These are phyloP conservation scores for Paramecium pentaurelia DNA, from an alignment of 73 alveolate species.

Conservation along the genomic window DNA sequence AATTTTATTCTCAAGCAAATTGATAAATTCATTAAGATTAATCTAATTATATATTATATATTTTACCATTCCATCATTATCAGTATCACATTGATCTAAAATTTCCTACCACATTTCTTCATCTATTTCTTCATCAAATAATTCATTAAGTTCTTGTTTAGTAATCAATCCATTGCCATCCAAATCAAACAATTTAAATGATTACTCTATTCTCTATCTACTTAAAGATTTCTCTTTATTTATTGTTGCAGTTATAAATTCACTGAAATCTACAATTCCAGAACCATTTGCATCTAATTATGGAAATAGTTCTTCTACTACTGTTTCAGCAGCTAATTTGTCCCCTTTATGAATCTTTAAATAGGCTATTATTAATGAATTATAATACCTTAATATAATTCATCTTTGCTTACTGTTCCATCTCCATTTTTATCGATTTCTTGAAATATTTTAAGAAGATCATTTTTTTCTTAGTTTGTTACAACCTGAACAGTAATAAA, in stretches of 20 bases:
- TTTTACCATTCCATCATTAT: slow-evolving; percentile 35
- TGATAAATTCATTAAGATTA: neutral
- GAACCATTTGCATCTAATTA: slow-evolving; percentile 35
- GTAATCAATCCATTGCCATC: slow-evolving; percentile 48
- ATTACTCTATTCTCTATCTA: slow-evolving; percentile 1
- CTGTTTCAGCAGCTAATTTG: neutral
- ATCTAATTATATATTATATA: neutral
- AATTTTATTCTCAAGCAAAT: neutral
- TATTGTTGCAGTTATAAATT: slow-evolving; percentile 37
- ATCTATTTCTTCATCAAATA: slow-evolving; percentile 40
- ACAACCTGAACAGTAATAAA: slow-evolving; percentile 17
- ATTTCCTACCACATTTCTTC: slow-evolving; percentile 43
- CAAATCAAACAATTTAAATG: slow-evolving; percentile 27
- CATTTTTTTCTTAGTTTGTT: slow-evolving; percentile 7
- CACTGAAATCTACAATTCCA: slow-evolving; percentile 43
- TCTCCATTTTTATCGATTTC: slow-evolving; percentile 43
- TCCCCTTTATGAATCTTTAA: neutral
- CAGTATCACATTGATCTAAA: neutral
- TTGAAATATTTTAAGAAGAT: neutral
- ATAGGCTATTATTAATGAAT: neutral
- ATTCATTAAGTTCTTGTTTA: slow-evolving; percentile 1
- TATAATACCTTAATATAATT: neutral
- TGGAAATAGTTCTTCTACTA: slow-evolving; percentile 34
- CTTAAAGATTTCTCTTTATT: neutral
- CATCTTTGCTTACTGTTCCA: slow-evolving; percentile 47